phyloP scores from a whole-genome alignment of 306 rosid species.

The Myrica gale region DNA sequence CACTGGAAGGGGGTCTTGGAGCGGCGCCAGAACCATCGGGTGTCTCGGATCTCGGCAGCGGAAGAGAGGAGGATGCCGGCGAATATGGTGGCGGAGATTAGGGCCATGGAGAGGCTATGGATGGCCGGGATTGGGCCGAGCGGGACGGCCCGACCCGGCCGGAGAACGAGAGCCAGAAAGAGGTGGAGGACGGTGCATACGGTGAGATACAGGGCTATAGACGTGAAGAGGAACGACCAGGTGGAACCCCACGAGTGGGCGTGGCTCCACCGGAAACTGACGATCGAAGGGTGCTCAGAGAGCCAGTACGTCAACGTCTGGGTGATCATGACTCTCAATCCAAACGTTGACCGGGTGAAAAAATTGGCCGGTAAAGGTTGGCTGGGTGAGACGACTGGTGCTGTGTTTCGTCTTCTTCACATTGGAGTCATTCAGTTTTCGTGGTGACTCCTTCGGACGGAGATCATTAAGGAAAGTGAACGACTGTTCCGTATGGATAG shows the following conservation, averaged over 20 bases:
- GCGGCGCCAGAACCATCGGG: constrained; percentile 91
- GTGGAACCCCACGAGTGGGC: constrained; percentile 77
- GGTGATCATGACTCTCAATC: constrained; percentile 28
- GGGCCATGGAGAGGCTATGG: constrained; percentile 59
- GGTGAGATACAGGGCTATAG: constrained; percentile 50
- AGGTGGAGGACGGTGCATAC: constrained; percentile 51
- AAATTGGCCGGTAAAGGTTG: constrained; percentile 23
- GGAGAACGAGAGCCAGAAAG: constrained; percentile 33
- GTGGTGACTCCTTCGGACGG: background rate
- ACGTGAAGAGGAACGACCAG: constrained; percentile 78
- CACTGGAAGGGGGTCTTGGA: constrained; percentile 79
- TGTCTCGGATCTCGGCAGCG: constrained; percentile 77
- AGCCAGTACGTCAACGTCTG: constrained; percentile 57
- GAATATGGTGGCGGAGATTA: constrained; percentile 65
- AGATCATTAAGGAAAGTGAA: background rate
- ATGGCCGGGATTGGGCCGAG: constrained; percentile 90
- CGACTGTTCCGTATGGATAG: background rate
- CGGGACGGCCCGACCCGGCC: constrained; percentile 44
- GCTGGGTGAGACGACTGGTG: constrained; percentile 4
- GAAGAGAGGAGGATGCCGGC: constrained; percentile 73
- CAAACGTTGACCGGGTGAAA: constrained; percentile 14
- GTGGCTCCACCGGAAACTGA: constrained; percentile 77
- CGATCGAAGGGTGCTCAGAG: constrained; percentile 85
- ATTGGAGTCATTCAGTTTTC: background rate
- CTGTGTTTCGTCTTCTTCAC: background rate